Evolutionary conservation across 1,284 basidiomycete genomes (phyloP).

Genomic region (Calocybe gambosa): DNA sequence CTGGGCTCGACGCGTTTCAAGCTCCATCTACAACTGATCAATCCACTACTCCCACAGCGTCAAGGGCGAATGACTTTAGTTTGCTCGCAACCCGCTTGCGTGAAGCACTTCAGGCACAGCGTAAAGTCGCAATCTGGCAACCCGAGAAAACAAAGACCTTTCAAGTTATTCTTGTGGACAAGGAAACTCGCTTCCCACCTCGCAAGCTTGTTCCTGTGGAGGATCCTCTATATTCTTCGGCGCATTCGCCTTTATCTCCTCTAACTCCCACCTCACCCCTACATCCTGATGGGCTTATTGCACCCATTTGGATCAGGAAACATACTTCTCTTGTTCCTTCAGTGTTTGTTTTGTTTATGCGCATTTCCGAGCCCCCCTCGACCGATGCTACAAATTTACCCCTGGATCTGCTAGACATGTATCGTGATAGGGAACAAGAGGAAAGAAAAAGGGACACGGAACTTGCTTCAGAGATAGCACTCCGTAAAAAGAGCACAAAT

Average conservation of each 20-base stretch:
- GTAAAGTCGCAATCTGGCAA: conserved; percentile 59
- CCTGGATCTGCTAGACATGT: conserved; percentile 45
- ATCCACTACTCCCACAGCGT: conserved; percentile 16
- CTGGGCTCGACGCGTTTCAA: conserved; percentile 55
- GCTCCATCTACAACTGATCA: conserved; percentile 16
- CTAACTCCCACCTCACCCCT: conserved; percentile 83
- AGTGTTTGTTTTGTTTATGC: conserved; percentile 87
- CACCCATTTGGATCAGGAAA: conserved; percentile 96
- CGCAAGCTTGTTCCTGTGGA: conserved; percentile 67
- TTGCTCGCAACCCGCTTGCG: conserved; percentile 50
- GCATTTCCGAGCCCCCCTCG: conserved; percentile 64
- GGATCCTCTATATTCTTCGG: conserved; percentile 42
- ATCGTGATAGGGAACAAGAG: conserved; percentile 53
- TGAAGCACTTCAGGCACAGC: conserved; percentile 55
- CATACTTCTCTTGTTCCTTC: conserved; percentile 88
- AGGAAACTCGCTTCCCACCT: conserved; percentile 79
- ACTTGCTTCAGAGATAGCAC: conserved; percentile 72
- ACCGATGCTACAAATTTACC: conserved; percentile 37
- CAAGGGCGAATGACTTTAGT: conserved; percentile 52
- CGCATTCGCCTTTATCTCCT: conserved; percentile 88
- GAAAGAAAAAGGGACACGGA: conserved; percentile 71
- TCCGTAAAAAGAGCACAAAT: conserved; percentile 70
- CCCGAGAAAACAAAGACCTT: conserved; percentile 68
- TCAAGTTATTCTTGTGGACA: conserved; percentile 78
- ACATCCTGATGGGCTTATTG: conserved; percentile 91